Percentiles rank a stretch among this genome's conserved stretches.
phyloP scores from a whole-genome alignment of 2,329 filamentous ascomycete species.

The Didymella pinodella region DNA sequence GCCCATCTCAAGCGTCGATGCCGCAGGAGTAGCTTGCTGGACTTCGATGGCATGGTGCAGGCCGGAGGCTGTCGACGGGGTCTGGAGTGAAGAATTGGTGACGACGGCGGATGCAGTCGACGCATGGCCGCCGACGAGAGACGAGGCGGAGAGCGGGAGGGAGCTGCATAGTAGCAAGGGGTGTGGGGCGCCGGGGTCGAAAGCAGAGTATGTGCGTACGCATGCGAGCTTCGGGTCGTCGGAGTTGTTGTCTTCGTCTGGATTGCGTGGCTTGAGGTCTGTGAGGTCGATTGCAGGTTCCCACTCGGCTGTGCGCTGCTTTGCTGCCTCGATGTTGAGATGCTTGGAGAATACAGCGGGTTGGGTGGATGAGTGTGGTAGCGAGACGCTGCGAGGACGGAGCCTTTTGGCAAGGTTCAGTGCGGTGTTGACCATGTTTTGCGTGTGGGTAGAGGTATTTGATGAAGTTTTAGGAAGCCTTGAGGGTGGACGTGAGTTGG shows the following conservation, averaged over 20 bases:
- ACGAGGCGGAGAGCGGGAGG: not conserved
- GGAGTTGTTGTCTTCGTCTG: not conserved
- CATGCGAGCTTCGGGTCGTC: not conserved
- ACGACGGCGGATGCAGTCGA: not conserved
- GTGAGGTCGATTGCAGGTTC: constrained; percentile 5
- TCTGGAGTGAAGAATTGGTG: not conserved
- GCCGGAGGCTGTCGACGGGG: not conserved
- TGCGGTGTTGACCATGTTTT: constrained; percentile 1
- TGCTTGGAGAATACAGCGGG: not conserved
- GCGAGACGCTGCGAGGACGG: not conserved
- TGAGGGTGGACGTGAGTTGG: not conserved
- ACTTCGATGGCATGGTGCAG: not conserved
- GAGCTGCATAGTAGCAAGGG: constrained; percentile 9
- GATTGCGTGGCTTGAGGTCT: not conserved
- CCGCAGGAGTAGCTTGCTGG: not conserved
- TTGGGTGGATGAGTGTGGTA: not conserved
- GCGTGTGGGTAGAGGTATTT: not conserved
- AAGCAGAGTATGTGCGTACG: constrained; percentile 18
- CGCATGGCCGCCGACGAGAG: not conserved
- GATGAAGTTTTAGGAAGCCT: not conserved
- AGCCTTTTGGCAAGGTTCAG: not conserved
- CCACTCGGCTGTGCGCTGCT: constrained; percentile 12
- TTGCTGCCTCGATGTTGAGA: constrained; percentile 1
- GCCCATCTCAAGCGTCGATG: not conserved
- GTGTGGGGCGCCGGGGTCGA: constrained; percentile 18